Base-by-base conservation (phyloP, 2,329 filamentous ascomycete species). In the Fusarium domesticum region DNA sequence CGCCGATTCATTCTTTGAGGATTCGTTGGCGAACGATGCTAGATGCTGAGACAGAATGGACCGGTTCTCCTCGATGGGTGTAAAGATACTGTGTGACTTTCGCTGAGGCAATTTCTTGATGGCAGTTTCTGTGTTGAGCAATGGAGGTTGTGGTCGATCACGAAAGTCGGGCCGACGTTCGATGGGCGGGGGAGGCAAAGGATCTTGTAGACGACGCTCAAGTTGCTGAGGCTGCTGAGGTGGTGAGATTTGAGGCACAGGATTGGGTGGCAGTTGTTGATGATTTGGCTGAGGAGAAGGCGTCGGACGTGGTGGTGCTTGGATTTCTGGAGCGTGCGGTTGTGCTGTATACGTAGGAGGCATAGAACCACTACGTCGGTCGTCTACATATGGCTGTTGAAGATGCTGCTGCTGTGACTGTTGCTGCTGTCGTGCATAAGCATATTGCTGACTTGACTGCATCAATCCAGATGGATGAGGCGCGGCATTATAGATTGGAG, bases 31-130 rank as follows among this genome's bases (percentile, higher is more conserved):
- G 54, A 87, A 85, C 2, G 79, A 80, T 14, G 81, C 83, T 51
- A 87, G 84, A 64, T 96, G 90, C 53, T 92, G 88, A 11, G 89
- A 89, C 34, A 96, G 70, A 46, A 96, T 85, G 1, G 91, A 96
- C 37, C 88, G 81, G 58, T 87, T 90, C 64, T 96, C 91, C 59
- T 97, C 93, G 51, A 98, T 95, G 0, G 93, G 93, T 0, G 93
- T 98, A 64, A 97, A 97, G 47, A 98, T 97, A 65, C 91, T 96
- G 63, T 91, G 85, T 17, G 85, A 85, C 64, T 91, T 91, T 25
- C 87, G 84, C 59, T 85, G 87, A 2, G 85, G 84, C 51, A 87
- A 71, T 55, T 79, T 81, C 65, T 80, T 80, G 50, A 81, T 76
- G 15, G 71, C 71, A 28, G 68, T 66, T 37, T 73, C 73, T 6